These are phyloP conservation scores for thale cress (Arabidopsis thaliana) DNA, from an alignment of 345 rosid species.

Conservation along the genomic window DNA sequence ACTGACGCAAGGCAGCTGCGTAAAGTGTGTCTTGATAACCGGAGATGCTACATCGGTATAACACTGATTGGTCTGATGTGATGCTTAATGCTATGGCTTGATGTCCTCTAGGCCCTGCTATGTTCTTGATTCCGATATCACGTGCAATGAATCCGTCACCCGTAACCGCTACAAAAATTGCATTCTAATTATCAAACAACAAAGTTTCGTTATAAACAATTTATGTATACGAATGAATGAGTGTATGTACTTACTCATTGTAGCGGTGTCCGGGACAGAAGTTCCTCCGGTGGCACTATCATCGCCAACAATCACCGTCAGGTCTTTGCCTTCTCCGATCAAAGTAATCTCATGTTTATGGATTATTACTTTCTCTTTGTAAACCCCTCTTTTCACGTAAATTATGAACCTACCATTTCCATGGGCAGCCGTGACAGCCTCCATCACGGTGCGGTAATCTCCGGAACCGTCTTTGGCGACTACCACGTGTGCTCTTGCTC, in stretches of 20 bases:
- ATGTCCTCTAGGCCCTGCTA: slow-evolving; percentile 68
- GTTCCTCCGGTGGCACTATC: slow-evolving; percentile 63
- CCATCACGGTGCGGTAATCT: slow-evolving; percentile 62
- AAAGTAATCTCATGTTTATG: slow-evolving; percentile 65
- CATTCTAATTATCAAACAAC: not conserved
- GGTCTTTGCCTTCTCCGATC: slow-evolving; percentile 85
- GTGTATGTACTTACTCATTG: slow-evolving; percentile 61
- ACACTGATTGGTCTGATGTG: slow-evolving; percentile 67
- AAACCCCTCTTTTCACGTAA: slow-evolving; percentile 79
- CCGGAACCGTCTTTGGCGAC: slow-evolving; percentile 92
- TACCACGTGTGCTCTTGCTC: slow-evolving; percentile 54
- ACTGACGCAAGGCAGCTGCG: slow-evolving; percentile 72
- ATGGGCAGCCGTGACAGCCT: slow-evolving; percentile 64
- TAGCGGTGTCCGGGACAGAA: slow-evolving; percentile 67
- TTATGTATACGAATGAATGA: slow-evolving; percentile 2
- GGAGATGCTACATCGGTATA: slow-evolving; percentile 71
- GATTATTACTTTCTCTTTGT: slow-evolving; percentile 67
- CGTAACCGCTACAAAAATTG: slow-evolving; percentile 56
- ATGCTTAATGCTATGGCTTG: slow-evolving; percentile 75
- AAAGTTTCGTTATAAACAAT: slow-evolving; percentile 9
- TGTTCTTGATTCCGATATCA: slow-evolving; percentile 80
- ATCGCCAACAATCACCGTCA: slow-evolving; percentile 59
- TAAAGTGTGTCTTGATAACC: slow-evolving; percentile 88
- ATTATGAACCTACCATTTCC: slow-evolving; percentile 69
- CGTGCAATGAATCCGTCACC: slow-evolving; percentile 81